Percentiles rank a stretch among this genome's conserved stretches.
Evolutionary conservation across 495 filamentous ascomycete species (phyloP).

Genomic region (Penicillium nucicola): DNA sequence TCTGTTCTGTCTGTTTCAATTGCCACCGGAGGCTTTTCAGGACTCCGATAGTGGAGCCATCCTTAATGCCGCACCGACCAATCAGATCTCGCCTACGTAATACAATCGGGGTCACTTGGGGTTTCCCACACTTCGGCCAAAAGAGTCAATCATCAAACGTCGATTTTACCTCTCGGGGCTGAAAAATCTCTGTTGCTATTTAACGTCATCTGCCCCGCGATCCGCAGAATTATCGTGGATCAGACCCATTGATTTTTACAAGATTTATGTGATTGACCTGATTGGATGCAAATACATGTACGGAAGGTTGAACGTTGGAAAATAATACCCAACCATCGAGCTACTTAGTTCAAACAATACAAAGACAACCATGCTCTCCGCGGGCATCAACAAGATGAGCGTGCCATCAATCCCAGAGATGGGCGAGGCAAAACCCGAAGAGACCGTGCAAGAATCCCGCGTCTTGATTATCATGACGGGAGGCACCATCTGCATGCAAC

Average conservation of each 20-base stretch:
- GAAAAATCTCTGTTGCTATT: background rate
- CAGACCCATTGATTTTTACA: background rate
- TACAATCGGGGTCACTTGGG: constrained; percentile 21
- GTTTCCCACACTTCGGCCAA: constrained; percentile 16
- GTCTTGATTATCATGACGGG: constrained; percentile 92
- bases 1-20: no score
- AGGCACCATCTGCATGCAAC: constrained; percentile 94
- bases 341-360: background rate
- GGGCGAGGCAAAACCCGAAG: constrained; percentile 22
- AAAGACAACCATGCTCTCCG: background rate
- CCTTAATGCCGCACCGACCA: constrained; percentile 21
- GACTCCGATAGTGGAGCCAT: background rate
- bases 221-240: constrained; percentile 1
- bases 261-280: background rate
- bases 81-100: constrained; percentile 23
- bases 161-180: background rate
- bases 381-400: constrained; percentile 22
- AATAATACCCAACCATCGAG: background rate
- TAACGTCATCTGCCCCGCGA: constrained; percentile 16
- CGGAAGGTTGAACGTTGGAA: no score
- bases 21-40: background rate
- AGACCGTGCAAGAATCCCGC: constrained; percentile 59
- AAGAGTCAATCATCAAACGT: constrained; percentile 21
- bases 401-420: constrained; percentile 19
- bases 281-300: background rate